phyloP scores from a whole-genome alignment of 2,329 filamentous ascomycete species.

The Alternaria triticimaculans region DNA sequence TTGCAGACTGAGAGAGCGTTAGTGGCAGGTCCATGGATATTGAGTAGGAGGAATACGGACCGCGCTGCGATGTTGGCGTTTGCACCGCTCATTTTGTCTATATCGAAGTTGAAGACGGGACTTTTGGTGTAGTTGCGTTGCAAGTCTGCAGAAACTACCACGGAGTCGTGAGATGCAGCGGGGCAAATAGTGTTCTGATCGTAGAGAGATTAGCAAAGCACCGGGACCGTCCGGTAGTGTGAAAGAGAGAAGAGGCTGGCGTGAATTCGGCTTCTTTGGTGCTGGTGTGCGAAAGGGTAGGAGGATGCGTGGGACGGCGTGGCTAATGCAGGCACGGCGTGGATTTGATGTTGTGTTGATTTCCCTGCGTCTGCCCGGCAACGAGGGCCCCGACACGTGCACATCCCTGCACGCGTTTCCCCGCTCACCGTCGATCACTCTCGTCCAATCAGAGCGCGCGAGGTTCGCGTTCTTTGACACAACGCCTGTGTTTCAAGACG shows the following conservation, averaged over 20 bases:
- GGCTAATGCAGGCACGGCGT: neutral
- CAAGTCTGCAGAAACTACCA: neutral
- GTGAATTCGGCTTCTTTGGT: neutral
- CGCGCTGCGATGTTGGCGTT: constrained; percentile 57
- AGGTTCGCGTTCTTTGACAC: constrained; percentile 16
- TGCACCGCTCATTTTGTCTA: constrained; percentile 38
- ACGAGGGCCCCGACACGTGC: constrained; percentile 12
- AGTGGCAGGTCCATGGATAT: constrained; percentile 3
- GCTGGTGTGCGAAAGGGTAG: neutral
- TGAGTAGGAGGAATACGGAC: constrained; percentile 37
- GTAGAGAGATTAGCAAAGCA: neutral
- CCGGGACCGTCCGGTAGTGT: neutral
- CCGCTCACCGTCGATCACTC: constrained; percentile 5
- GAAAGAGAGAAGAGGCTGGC: neutral
- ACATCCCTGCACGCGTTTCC: constrained; percentile 17
- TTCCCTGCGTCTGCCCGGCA: constrained; percentile 28
- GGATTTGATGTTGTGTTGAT: constrained; percentile 24
- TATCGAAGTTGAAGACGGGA: neutral
- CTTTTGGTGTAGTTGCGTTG: neutral
- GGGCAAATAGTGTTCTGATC: neutral
- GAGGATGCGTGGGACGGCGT: neutral
- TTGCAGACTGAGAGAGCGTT: constrained; percentile 71
- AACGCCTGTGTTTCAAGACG: neutral
- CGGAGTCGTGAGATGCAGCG: neutral
- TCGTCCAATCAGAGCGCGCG: constrained; percentile 22